Percentiles rank a stretch among this genome's conserved stretches.
phyloP scores from a whole-genome alignment of 768 basidiomycete species.

The Hypholoma sublateritium region DNA sequence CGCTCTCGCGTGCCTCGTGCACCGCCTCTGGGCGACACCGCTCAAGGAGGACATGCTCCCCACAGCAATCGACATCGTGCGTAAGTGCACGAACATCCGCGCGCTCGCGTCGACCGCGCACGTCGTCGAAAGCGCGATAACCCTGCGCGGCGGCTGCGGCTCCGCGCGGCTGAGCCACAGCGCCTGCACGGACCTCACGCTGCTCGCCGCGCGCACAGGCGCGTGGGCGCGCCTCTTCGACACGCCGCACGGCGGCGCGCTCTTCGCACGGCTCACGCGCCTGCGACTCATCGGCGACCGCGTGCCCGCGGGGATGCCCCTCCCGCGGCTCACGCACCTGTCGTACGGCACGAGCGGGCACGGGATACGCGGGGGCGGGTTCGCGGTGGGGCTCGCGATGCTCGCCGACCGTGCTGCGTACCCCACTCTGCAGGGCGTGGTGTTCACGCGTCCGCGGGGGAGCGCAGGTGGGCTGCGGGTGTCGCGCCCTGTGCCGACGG shows the following conservation, averaged over 20 bases:
- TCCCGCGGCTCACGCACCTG: conserved; percentile 28
- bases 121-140: conserved; percentile 24
- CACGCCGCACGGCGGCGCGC: conserved; percentile 21
- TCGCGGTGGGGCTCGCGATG: conserved; percentile 15
- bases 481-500: conserved; percentile 19
- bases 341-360: conserved; percentile 25
- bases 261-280: conserved; percentile 31
- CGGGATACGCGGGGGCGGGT: conserved; percentile 8
- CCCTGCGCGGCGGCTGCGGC: conserved; percentile 8
- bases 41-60: conserved; percentile 21
- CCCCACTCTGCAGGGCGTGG: conserved; percentile 29
- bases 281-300: conserved; percentile 32
- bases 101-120: conserved; percentile 30
- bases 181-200: conserved; percentile 29
- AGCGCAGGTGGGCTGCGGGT: conserved; percentile 21
- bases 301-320: conserved; percentile 21
- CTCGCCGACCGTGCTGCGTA: conserved; percentile 20
- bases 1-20: conserved; percentile 22
- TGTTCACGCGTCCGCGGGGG: conserved; percentile 27
- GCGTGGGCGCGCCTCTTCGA: conserved; percentile 23
- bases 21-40: conserved; percentile 34
- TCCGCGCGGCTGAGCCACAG: conserved; percentile 23
- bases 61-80: conserved; percentile 24
- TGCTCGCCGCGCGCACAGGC: conserved; percentile 25
- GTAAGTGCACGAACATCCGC: conserved; percentile 29